Conservation (phyloP, 2,329 filamentous ascomycete species). For the Xylogone sp. region DNA sequence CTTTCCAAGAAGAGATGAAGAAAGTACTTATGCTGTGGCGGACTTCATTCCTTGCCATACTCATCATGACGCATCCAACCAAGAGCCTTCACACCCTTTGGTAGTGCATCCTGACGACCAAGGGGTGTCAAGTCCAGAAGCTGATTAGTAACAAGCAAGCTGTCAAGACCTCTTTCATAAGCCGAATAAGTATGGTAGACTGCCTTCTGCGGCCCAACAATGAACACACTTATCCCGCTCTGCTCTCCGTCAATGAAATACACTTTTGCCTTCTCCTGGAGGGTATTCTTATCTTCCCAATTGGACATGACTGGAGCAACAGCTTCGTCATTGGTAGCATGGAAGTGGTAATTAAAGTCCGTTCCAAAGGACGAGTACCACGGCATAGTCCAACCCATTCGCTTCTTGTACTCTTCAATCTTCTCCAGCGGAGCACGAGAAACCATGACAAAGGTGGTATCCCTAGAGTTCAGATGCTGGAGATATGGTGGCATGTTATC, state of each 20-base stretch:
- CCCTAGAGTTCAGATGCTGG: slow-evolving; percentile 31
- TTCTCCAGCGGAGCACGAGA: slow-evolving; percentile 35
- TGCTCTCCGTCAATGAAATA: slow-evolving; percentile 27
- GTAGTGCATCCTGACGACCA: slow-evolving; percentile 26
- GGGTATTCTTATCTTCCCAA: slow-evolving; percentile 3
- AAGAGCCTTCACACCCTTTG: not conserved
- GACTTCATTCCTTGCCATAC: not conserved
- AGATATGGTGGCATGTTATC: slow-evolving; percentile 35
- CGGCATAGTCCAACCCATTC: slow-evolving; percentile 37
- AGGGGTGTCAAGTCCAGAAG: slow-evolving; percentile 33
- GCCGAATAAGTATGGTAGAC: slow-evolving; percentile 36
- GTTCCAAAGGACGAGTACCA: slow-evolving; percentile 34
- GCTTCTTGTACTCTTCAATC: slow-evolving; percentile 32
- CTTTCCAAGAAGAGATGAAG: not conserved
- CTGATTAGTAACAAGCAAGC: slow-evolving; percentile 26
- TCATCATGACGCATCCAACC: slow-evolving; percentile 1
- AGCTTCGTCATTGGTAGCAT: slow-evolving; percentile 29
- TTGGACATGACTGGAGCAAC: slow-evolving; percentile 23
- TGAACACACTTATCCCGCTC: slow-evolving; percentile 35
- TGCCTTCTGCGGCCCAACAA: slow-evolving; percentile 24
- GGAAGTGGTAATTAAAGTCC: slow-evolving; percentile 38
- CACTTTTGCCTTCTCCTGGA: slow-evolving; percentile 10
- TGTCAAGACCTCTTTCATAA: slow-evolving; percentile 30
- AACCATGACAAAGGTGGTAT: slow-evolving; percentile 35
- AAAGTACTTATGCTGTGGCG: not conserved